Evolutionary conservation across 1,284 basidiomycete genomes (phyloP).

Genomic region (Schizophyllum amplum): DNA sequence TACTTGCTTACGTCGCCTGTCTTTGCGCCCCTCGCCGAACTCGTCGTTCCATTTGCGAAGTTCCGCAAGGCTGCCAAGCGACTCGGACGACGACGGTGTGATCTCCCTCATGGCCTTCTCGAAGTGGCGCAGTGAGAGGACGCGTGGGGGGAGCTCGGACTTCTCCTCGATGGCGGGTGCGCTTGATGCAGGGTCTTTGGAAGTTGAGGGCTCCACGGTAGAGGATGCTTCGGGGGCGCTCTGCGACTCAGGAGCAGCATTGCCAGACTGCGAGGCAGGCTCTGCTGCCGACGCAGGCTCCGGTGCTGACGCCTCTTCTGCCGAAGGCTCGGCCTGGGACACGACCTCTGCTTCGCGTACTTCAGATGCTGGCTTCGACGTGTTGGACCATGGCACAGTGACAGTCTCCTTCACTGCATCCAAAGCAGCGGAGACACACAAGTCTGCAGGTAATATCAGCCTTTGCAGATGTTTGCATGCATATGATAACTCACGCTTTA

Average conservation of each 20-base stretch:
- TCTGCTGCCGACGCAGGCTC: conserved; percentile 4
- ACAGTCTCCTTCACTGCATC: conserved; percentile 83
- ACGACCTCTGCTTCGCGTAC: not conserved
- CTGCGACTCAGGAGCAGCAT: not conserved
- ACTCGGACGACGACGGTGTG: conserved; percentile 78
- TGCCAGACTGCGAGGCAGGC: not conserved
- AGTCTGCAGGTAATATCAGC: conserved; percentile 39
- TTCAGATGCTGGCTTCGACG: not conserved
- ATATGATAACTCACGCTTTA: conserved; percentile 65
- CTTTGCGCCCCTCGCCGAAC: conserved; percentile 73
- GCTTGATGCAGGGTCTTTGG: too few relatives aligned
- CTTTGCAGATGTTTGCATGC: conserved; percentile 2
- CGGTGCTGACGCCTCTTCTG: conserved; percentile 1
- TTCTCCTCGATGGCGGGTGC: too few relatives aligned
- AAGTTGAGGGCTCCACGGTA: too few relatives aligned
- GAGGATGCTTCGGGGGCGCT: not conserved
- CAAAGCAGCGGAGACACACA: conserved; percentile 84
- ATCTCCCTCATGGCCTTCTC: conserved; percentile 79
- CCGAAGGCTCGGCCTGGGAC: not conserved
- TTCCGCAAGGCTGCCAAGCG: conserved; percentile 70
- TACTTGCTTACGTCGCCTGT: conserved; percentile 47
- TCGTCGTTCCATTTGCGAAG: conserved; percentile 89
- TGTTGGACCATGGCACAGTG: conserved; percentile 60
- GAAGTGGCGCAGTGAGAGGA: conserved; percentile 61
- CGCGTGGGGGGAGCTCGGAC: conserved; percentile 33